A percentile compares a stretch with the other conserved stretches of the same genome.
These are phyloP conservation scores for Citrus medica DNA, from an alignment of 345 rosid species.

Conservation along the genomic window DNA sequence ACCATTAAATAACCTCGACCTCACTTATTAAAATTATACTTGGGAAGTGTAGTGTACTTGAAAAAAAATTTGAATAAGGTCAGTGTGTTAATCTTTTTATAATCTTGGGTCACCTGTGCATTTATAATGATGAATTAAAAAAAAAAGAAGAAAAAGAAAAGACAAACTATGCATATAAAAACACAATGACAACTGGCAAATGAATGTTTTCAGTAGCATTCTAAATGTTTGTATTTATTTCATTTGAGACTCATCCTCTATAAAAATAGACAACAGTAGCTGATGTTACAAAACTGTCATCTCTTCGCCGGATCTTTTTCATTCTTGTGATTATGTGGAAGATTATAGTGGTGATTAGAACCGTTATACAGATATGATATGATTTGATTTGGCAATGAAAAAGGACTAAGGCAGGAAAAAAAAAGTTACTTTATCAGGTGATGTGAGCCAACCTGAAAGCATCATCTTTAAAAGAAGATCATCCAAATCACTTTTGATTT, in stretches of 20 bases:
- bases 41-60: no score
- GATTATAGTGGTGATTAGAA: background rate
- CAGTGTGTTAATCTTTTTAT: no score
- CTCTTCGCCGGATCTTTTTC: background rate
- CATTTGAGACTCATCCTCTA: background rate
- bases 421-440: background rate
- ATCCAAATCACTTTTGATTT: background rate
- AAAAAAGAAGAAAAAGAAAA: background rate
- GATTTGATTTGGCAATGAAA: background rate
- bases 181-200: background rate
- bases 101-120: no score
- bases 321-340: background rate
- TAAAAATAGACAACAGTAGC: background rate
- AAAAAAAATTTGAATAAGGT: no score
- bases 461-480: background rate
- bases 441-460: background rate
- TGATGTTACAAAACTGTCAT: background rate
- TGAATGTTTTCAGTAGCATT: background rate
- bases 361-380: background rate
- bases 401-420: background rate
- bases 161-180: background rate
- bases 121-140: no score
- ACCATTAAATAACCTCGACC: no score
- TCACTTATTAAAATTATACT: no score
- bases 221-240: background rate